These are phyloP conservation scores for Phytophthora fragariae DNA, from an alignment of 352 stramenopile genomes.

Conservation along the genomic window DNA sequence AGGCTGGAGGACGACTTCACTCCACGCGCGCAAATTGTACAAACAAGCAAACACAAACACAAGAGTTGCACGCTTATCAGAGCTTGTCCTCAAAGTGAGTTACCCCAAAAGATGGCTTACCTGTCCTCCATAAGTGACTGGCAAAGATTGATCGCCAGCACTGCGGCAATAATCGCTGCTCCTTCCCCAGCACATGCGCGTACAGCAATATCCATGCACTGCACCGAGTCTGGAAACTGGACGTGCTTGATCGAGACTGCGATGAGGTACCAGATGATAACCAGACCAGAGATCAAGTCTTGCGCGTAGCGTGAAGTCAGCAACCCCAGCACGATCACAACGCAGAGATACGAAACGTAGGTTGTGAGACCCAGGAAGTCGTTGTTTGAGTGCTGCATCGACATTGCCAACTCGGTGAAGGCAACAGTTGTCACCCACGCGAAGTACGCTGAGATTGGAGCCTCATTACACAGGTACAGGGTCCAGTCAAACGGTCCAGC, in stretches of 20 bases:
- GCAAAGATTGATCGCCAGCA: conserved; percentile 64
- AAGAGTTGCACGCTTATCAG: neutral
- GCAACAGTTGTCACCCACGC: conserved; percentile 76
- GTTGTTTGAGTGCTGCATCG: conserved; percentile 64
- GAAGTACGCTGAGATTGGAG: conserved; percentile 83
- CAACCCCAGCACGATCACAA: conserved; percentile 69
- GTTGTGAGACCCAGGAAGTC: conserved; percentile 60
- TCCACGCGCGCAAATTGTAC: conserved; percentile 35
- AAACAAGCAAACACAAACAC: conserved; percentile 14
- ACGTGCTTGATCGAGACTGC: conserved; percentile 69
- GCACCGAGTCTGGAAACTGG: conserved; percentile 45
- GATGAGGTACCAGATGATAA: conserved; percentile 78
- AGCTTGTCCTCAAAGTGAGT: neutral
- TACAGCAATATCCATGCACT: conserved; percentile 64
- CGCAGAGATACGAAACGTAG: conserved; percentile 70
- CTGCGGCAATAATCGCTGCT: conserved; percentile 57
- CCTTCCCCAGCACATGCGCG: conserved; percentile 70
- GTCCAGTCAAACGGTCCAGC: conserved; percentile 64
- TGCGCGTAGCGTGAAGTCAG: conserved; percentile 68
- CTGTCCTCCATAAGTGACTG: conserved; percentile 66
- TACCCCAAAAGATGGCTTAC: conserved; percentile 37
- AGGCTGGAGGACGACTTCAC: conserved; percentile 50
- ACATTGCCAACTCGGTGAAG: conserved; percentile 74
- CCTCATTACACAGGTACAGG: conserved; percentile 77
- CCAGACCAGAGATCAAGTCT: conserved; percentile 65